Evolutionary conservation across 2,329 filamentous ascomycete species (phyloP).

Genomic region (Phaeosphaeriaceae sp.): DNA sequence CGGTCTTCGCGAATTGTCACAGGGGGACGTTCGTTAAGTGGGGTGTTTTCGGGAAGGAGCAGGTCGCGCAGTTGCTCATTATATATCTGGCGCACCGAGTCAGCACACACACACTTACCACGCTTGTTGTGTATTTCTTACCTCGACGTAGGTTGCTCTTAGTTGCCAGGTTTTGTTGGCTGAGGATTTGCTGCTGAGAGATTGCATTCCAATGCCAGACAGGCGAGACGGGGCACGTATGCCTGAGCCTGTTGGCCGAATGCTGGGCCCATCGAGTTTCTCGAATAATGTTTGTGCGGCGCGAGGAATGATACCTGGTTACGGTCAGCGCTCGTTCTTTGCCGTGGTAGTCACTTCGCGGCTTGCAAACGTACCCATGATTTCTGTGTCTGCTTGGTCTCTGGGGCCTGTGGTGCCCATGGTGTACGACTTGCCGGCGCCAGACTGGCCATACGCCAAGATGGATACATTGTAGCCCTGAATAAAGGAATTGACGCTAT

Average conservation of each 20-base stretch:
- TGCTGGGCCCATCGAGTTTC: constrained; percentile 70
- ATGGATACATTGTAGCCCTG: constrained; percentile 99
- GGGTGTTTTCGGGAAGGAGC: constrained; percentile 76
- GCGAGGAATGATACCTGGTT: constrained; percentile 92
- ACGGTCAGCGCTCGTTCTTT: constrained; percentile 20
- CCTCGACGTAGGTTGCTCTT: constrained; percentile 87
- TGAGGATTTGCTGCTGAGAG: constrained; percentile 50
- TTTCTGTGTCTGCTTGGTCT: constrained; percentile 72
- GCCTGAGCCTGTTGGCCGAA: constrained; percentile 73
- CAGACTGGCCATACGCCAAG: constrained; percentile 95
- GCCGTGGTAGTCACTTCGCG: neutral
- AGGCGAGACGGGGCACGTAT: constrained; percentile 73
- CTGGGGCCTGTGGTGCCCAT: constrained; percentile 93
- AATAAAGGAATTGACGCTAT: constrained; percentile 87
- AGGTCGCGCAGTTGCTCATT: constrained; percentile 95
- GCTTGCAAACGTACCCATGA: constrained; percentile 71
- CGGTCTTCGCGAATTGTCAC: constrained; percentile 95
- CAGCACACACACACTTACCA: neutral
- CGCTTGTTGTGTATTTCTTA: constrained; percentile 34
- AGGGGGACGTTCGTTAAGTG: constrained; percentile 70
- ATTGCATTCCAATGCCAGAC: constrained; percentile 64
- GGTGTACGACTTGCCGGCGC: constrained; percentile 96
- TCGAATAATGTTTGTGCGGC: constrained; percentile 88
- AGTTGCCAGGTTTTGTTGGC: constrained; percentile 84
- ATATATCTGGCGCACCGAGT: constrained; percentile 71